phyloP scores from a whole-genome alignment of 1,284 basidiomycete species.

The Rhizoctonia solani region DNA sequence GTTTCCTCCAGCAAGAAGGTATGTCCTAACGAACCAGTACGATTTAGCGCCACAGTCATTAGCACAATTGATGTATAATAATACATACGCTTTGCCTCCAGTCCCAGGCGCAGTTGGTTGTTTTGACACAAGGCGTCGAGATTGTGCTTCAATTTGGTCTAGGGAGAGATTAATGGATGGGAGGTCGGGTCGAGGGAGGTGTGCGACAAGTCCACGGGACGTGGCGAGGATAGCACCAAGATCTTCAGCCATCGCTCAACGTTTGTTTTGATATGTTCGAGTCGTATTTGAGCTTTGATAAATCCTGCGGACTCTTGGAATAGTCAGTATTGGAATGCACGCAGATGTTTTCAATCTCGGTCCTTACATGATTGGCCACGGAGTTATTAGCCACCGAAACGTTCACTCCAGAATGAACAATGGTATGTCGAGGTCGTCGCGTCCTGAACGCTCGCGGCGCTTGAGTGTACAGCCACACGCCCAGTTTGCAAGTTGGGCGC shows the following conservation, averaged over 20 bases:
- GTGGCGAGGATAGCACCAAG: conserved; percentile 71
- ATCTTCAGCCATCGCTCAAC: conserved; percentile 46
- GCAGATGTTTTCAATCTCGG: too few relatives aligned
- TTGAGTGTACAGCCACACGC: neutral
- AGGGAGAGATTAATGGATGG: conserved; percentile 85
- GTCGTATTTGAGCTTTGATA: neutral
- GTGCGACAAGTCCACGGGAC: conserved; percentile 72
- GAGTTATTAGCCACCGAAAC: neutral
- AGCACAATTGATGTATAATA: neutral
- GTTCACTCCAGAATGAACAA: neutral
- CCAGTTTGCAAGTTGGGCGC: neutral
- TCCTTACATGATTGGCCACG: too few relatives aligned
- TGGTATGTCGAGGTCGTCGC: neutral
- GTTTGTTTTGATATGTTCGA: neutral
- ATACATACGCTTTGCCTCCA: conserved; percentile 71
- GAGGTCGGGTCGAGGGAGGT: conserved; percentile 74
- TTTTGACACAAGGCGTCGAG: conserved; percentile 73
- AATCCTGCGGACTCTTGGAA: neutral
- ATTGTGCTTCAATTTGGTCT: conserved; percentile 91
- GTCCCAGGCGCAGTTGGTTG: conserved; percentile 66
- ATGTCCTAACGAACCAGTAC: conserved; percentile 58
- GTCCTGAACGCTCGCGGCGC: neutral
- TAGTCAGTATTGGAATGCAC: too few relatives aligned
- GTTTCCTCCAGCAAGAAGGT: conserved; percentile 85
- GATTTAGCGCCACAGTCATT: neutral